Evolutionary conservation across 2,329 filamentous ascomycete genomes (phyloP), one percentile per base, ranked within the genome.

Genomic region (Diaporthe amygdali): DNA sequence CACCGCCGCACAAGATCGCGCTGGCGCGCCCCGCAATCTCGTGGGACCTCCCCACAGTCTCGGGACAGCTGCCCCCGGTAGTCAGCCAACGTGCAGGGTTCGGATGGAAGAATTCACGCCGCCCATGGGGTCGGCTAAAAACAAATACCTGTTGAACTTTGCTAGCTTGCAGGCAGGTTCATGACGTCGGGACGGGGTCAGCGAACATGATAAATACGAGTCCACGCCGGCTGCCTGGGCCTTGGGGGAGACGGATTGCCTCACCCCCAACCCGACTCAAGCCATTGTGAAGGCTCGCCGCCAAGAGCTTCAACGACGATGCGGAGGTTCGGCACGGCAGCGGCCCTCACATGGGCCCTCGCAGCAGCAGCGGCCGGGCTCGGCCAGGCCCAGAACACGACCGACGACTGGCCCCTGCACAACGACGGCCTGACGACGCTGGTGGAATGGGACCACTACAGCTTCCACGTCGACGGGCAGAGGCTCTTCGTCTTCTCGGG

Each of bases 401-500:
- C 52, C 17, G 44, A 46, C 14, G 54, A 74, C 68, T 76, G 74
- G 74, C 74, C 74, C 7, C 64, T 75, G 14, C 74, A 75, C 37
- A 70, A 68, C 49, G 68, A 75, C 59, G 71, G 69, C 27, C 44
- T 75, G 68, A 75, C 69, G 27, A 59, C 69, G n/a, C 25, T 73
- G 34, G 72, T 75, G n/a, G 72, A 75, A 59, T 75, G 74, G 82
- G 82, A 84, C 17, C 79, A 82, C 34, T 81, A 83, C 68, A 84
- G 82, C 68, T 84, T 83, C 71, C 75, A 77, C 15, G 76, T 84
- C 44, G 82, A 83, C 17, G 82, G 81, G 22, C 72, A 84, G 71
- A 78, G 82, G 52, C 77, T 84, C 3, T 84, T 84, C 71, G 76
- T 84, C 27, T 84, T 84, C 61, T 84, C 82, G 0, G 82, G 82